Evolutionary conservation across 2,329 filamentous ascomycete genomes (phyloP).

Genomic region (Cylindrodendrum hubeiense): DNA sequence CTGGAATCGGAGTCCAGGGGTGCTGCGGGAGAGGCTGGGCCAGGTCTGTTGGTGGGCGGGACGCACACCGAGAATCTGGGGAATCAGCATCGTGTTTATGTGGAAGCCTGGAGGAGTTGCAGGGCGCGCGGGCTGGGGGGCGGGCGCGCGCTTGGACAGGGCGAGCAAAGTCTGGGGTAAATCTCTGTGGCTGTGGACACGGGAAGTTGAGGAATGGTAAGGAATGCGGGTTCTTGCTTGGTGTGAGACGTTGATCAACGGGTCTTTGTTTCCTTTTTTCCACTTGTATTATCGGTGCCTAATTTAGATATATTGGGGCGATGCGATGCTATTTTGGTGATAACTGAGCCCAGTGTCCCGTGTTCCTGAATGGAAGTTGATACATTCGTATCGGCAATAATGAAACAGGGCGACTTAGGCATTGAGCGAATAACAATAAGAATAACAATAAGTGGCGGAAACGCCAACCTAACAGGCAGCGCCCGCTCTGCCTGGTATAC

Average conservation of each 20-base stretch:
- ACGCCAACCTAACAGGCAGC: not conserved
- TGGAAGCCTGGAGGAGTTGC: conserved; percentile 30
- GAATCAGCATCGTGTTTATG: conserved; percentile 33
- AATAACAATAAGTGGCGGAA: not conserved
- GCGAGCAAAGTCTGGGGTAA: not conserved
- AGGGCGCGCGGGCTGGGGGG: not conserved
- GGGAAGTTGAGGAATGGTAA: conserved; percentile 2
- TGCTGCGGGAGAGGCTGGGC: conserved; percentile 1
- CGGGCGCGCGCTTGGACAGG: too few species aligned
- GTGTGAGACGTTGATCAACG: conserved; percentile 11
- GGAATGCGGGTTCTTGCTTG: not conserved
- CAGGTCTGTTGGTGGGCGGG: conserved; percentile 1
- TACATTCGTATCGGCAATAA: not conserved
- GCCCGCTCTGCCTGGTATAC: conserved; percentile 18
- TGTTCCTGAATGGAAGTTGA: not conserved
- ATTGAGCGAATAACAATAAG: not conserved
- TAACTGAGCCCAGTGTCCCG: not conserved
- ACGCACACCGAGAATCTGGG: conserved; percentile 16
- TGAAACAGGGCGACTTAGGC: not conserved
- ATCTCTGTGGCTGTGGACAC: not conserved
- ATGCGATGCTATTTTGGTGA: not conserved
- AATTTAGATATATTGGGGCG: not conserved
- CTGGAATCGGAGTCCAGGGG: conserved; percentile 16
- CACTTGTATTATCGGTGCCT: not conserved
- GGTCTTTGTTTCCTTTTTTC: conserved; percentile 3